A percentile compares a stretch with the other conserved stretches of the same genome.
Conservation (phyloP, 1,284 basidiomycete species). For the Phylloporus gajari region DNA sequence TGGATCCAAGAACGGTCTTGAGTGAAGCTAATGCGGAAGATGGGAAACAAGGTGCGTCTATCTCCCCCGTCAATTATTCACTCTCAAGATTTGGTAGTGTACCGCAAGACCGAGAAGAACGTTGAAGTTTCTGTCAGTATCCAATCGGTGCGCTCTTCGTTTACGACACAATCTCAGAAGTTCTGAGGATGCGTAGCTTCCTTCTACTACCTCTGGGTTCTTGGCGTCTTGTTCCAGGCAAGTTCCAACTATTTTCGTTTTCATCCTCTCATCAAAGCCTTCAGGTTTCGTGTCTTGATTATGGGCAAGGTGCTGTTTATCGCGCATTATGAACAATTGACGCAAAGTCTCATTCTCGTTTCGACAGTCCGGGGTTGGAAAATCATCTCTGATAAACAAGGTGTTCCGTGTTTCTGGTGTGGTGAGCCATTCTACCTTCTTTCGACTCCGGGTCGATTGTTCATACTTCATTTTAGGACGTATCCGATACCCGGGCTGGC, state of each 20-base stretch:
- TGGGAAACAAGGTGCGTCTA: neutral
- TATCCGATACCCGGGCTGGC: neutral
- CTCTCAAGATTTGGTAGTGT: no score
- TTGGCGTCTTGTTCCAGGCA: constrained; percentile 5
- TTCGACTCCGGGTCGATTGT: neutral
- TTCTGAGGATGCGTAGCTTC: constrained; percentile 3
- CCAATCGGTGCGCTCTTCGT: constrained; percentile 5
- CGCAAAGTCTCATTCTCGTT: neutral
- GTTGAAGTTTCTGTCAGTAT: no score
- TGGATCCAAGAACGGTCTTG: constrained; percentile 11
- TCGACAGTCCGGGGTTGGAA: constrained; percentile 11
- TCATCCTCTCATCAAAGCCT: neutral
- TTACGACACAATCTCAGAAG: no score
- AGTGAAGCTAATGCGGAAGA: no score
- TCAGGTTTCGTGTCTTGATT: constrained; percentile 18
- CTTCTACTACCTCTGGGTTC: constrained; percentile 5
- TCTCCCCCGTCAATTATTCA: neutral
- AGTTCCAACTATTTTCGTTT: neutral
- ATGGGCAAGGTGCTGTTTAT: constrained; percentile 12
- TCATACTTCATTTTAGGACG: neutral
- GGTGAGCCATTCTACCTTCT: no score
- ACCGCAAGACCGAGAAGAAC: no score
- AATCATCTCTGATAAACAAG: constrained; percentile 9
- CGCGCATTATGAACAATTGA: no score
- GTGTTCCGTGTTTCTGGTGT: constrained; percentile 8